These are phyloP conservation scores for Suillus ampliporus DNA, from an alignment of 768 basidiomycete species.

Conservation along the genomic window DNA sequence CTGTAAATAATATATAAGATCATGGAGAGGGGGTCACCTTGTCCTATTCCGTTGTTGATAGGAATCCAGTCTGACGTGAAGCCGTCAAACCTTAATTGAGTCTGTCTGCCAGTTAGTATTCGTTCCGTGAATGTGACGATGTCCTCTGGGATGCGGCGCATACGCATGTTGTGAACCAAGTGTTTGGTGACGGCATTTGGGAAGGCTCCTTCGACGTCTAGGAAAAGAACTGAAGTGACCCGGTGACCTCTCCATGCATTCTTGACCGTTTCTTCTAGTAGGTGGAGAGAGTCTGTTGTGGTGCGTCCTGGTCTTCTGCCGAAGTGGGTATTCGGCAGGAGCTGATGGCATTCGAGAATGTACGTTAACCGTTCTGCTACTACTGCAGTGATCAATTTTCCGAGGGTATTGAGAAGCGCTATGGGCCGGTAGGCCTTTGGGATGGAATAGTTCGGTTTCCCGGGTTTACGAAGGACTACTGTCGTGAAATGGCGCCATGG, in stretches of 20 bases:
- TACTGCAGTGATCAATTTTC: constrained; percentile 21
- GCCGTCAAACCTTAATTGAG: constrained; percentile 34
- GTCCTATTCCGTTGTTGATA: constrained; percentile 27
- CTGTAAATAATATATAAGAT: constrained; percentile 33
- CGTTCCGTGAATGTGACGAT: constrained; percentile 21
- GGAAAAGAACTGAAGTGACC: constrained; percentile 31
- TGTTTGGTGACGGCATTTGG: constrained; percentile 27
- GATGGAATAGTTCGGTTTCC: constrained; percentile 26
- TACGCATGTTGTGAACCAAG: constrained; percentile 31
- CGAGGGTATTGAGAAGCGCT: constrained; percentile 21
- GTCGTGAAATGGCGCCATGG: constrained; percentile 22
- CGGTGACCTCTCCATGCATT: constrained; percentile 27
- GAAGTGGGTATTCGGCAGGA: constrained; percentile 35
- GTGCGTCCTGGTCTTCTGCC: constrained; percentile 36
- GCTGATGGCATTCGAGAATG: constrained; percentile 16
- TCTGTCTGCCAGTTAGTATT: constrained; percentile 23
- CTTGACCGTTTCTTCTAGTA: constrained; percentile 24
- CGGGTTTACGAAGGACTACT: constrained; percentile 28
- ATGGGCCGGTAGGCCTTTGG: constrained; percentile 31
- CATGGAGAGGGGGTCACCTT: constrained; percentile 34
- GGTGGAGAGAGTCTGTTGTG: constrained; percentile 36
- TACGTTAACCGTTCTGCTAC: constrained; percentile 17
- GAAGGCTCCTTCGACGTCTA: constrained; percentile 38
- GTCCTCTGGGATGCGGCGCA: constrained; percentile 27
- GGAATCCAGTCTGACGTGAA: constrained; percentile 24